A percentile compares a stretch with the other conserved stretches of the same genome.
Evolutionary conservation across 2,329 filamentous ascomycete genomes (phyloP).

Genomic region (Pseudocercospora eumusae): DNA sequence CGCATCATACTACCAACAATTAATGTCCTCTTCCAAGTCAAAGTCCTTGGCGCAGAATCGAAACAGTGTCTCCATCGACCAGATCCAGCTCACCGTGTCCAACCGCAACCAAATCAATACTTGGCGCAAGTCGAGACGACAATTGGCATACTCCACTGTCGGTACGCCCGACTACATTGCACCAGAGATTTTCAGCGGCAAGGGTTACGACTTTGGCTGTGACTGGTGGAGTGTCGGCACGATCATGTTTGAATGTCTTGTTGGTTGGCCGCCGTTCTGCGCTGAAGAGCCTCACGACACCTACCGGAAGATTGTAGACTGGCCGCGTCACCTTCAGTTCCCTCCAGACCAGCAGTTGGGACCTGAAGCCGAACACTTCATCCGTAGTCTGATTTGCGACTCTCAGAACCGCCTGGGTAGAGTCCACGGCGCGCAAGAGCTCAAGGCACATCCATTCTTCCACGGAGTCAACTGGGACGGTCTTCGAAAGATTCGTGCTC

Average conservation of each 20-base stretch:
- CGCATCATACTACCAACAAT: slow-evolving; percentile 96
- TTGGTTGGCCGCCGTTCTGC: slow-evolving; percentile 98
- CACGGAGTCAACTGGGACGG: slow-evolving; percentile 93
- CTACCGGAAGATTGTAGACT: slow-evolving; percentile 99
- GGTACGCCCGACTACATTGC: slow-evolving; percentile 98
- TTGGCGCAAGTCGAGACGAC: slow-evolving; percentile 90
- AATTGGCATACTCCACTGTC: slow-evolving; percentile 97
- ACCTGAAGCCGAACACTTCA: slow-evolving; percentile 85
- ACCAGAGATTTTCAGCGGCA: slow-evolving; percentile 94
- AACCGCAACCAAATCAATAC: slow-evolving; percentile 98
- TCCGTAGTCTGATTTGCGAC: slow-evolving; percentile 91
- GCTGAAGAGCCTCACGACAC: slow-evolving; percentile 97
- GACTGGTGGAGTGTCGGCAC: slow-evolving; percentile 99
- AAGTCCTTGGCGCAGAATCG: slow-evolving; percentile 64
- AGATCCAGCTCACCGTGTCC: slow-evolving; percentile 96
- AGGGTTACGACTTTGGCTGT: slow-evolving; percentile 94
- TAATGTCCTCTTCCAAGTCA: slow-evolving; percentile 64
- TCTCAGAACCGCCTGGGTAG: slow-evolving; percentile 87
- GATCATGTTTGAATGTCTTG: slow-evolving; percentile 99
- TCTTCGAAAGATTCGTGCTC: slow-evolving; percentile 86
- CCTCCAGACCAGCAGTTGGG: slow-evolving; percentile 91
- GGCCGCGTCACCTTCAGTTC: slow-evolving; percentile 93
- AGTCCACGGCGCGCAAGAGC: slow-evolving; percentile 78
- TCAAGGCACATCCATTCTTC: slow-evolving; percentile 96
- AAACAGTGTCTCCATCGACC: slow-evolving; percentile 92